Percentiles rank a stretch among this genome's conserved stretches.
phyloP scores from a whole-genome alignment of 2,329 filamentous ascomycete genomes.

The Venturiaceae sp. region DNA sequence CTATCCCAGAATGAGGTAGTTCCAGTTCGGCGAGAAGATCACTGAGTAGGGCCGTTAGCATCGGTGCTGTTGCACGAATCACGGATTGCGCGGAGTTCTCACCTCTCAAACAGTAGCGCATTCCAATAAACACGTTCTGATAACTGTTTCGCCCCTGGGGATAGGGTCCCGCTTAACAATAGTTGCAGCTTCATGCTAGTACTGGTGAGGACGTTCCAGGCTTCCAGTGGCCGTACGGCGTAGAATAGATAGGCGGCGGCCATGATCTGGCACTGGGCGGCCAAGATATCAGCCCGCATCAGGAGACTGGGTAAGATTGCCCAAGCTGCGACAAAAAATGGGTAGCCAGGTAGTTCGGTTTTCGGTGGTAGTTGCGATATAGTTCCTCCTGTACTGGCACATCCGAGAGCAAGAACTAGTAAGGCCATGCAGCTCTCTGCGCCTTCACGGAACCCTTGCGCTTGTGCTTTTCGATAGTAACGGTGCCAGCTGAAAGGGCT shows the following conservation, averaged over 20 bases:
- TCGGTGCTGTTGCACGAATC: neutral
- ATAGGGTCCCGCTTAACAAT: constrained; percentile 60
- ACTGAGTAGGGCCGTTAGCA: constrained; percentile 13
- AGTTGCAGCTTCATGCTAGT: constrained; percentile 76
- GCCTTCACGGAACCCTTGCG: constrained; percentile 66
- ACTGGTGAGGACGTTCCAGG: constrained; percentile 71
- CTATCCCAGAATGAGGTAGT: constrained; percentile 72
- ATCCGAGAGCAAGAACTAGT: constrained; percentile 66
- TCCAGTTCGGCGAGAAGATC: constrained; percentile 72
- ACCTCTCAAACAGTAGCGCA: constrained; percentile 63
- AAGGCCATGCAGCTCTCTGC: constrained; percentile 76
- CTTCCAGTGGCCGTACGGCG: constrained; percentile 70
- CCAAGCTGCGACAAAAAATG: constrained; percentile 77
- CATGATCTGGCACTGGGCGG: constrained; percentile 71
- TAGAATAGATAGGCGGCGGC: constrained; percentile 78
- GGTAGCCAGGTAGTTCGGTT: constrained; percentile 63
- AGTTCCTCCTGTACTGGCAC: constrained; percentile 65
- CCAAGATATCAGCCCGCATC: constrained; percentile 68
- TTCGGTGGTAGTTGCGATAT: constrained; percentile 62
- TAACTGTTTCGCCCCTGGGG: constrained; percentile 57
- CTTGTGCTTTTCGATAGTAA: constrained; percentile 66
- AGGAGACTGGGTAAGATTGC: constrained; percentile 66
- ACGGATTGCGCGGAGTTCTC: neutral
- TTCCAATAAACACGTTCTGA: constrained; percentile 81
- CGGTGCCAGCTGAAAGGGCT: constrained; percentile 72